Conservation (phyloP, 192 early-diverging fungal genomes). For the Funneliformis geosporum region DNA sequence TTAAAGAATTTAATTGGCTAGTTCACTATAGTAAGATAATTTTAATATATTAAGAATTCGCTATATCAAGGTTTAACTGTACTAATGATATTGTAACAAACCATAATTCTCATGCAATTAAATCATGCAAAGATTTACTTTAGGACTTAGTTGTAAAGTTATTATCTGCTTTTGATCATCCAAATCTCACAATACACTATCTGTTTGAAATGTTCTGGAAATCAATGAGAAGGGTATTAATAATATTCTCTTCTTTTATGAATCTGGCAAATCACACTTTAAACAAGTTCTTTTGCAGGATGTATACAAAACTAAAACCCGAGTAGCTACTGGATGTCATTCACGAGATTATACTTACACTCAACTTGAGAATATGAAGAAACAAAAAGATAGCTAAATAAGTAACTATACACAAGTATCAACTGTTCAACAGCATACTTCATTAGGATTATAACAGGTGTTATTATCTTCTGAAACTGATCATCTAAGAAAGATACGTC, state of each 20-base stretch:
- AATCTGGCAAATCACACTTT: background rate
- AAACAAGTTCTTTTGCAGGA: background rate
- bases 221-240: background rate
- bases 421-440: too few relatives aligned
- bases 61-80: too few relatives aligned
- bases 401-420: too few relatives aligned
- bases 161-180: background rate
- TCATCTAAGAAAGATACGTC: background rate
- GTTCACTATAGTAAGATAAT: too few relatives aligned
- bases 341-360: background rate
- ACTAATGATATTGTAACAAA: conserved; percentile 7
- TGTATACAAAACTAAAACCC: conserved; percentile 10
- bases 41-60: too few relatives aligned
- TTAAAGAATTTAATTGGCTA: too few relatives aligned
- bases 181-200: background rate
- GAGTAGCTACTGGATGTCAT: background rate
- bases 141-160: background rate
- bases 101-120: background rate
- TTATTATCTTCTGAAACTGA: background rate
- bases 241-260: background rate
- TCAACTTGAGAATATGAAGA: background rate
- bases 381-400: background rate
- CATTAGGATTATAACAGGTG: background rate
- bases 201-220: background rate
- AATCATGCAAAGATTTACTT: background rate